phyloP scores from a whole-genome alignment of 192 early-diverging fungal species.

The Backusella macrospora region DNA sequence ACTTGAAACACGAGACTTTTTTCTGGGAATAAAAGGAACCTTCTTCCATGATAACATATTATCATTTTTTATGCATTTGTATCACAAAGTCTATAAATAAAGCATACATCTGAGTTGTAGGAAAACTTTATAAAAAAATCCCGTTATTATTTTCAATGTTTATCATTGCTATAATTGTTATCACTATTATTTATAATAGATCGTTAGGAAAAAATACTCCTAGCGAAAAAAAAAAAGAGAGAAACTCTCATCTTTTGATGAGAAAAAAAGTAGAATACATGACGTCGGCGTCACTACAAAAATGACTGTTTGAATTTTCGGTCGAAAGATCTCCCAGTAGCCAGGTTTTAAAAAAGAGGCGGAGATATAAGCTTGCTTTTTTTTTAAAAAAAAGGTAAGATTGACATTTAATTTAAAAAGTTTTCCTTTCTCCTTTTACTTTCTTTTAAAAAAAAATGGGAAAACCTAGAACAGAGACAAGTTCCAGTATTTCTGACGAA shows the following conservation, averaged over 20 bases:
- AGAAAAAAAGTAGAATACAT: neutral
- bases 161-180: neutral
- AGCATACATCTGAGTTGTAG: neutral
- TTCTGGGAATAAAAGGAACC: neutral
- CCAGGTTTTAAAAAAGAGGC: neutral
- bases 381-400: neutral
- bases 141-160: neutral
- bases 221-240: neutral
- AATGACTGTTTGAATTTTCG: neutral
- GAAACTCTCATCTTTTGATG: neutral
- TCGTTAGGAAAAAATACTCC: neutral
- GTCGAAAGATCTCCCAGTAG: neutral
- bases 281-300: neutral
- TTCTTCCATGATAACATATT: neutral
- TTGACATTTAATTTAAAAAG: neutral
- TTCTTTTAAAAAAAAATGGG: neutral
- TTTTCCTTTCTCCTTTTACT: neutral
- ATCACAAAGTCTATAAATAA: neutral
- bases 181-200: neutral
- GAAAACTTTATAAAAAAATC: neutral
- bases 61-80: neutral
- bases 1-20: neutral
- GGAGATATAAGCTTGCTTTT: neutral
- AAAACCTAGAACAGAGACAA: neutral
- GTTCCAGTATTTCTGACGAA: constrained; percentile 1